These are phyloP conservation scores for Cutaneotrichosporon sp. DNA, from an alignment of 1,284 basidiomycete genomes.

Conservation along the genomic window DNA sequence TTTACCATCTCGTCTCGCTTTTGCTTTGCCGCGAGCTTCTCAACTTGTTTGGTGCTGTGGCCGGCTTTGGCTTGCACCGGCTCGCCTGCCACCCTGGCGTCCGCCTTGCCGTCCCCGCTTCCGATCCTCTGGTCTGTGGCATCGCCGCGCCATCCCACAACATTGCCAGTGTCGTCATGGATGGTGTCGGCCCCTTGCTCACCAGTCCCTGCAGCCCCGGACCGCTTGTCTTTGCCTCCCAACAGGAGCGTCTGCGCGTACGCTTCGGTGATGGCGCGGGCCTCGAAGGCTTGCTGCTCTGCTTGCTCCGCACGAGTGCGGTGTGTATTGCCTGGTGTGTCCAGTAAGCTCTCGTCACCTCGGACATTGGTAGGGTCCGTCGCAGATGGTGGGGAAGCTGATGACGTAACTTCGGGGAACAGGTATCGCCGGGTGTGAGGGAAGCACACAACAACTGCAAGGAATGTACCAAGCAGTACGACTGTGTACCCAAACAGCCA, in stretches of 20 bases:
- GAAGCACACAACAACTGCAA: slow-evolving; percentile 51
- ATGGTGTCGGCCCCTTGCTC: slow-evolving; percentile 5
- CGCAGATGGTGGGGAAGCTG: neutral
- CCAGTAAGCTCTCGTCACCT: slow-evolving; percentile 48
- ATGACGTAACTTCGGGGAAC: slow-evolving; percentile 47
- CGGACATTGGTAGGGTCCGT: slow-evolving; percentile 23
- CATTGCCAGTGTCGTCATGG: slow-evolving; percentile 8
- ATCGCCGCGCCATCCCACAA: neutral
- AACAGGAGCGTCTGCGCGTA: slow-evolving; percentile 41
- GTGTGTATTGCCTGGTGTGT: slow-evolving; percentile 41
- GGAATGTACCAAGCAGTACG: slow-evolving; percentile 44
- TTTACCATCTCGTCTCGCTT: slow-evolving; percentile 48
- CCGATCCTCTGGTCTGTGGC: neutral
- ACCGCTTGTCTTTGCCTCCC: slow-evolving; percentile 22
- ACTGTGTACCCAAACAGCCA: slow-evolving; percentile 51
- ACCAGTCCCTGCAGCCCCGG: slow-evolving; percentile 1
- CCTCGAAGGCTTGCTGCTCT: slow-evolving; percentile 50
- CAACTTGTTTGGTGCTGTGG: slow-evolving; percentile 11
- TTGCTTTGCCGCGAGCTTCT: slow-evolving; percentile 44
- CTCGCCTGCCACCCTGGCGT: neutral
- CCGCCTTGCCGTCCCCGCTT: neutral
- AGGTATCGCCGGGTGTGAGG: slow-evolving; percentile 50
- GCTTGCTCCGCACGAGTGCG: slow-evolving; percentile 48
- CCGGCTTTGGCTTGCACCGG: too few relatives aligned
- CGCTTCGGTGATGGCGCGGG: slow-evolving; percentile 43